These are phyloP conservation scores for Sechiopsis laciniata DNA, from an alignment of 306 rosid species.

Conservation along the genomic window DNA sequence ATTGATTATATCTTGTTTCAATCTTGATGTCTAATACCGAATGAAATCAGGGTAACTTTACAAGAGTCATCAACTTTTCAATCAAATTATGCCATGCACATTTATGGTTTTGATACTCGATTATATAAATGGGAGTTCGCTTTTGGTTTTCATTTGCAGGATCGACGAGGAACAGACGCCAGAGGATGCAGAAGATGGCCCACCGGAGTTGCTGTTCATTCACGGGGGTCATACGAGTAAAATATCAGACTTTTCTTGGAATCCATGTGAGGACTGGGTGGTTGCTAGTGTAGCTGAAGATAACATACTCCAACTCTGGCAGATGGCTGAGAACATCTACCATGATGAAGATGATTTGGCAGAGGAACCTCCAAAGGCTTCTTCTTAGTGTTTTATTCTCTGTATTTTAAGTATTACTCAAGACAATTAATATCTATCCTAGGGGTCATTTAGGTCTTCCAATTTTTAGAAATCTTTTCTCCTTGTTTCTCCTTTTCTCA, in stretches of 20 bases:
- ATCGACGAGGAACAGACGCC: slow-evolving; percentile 96
- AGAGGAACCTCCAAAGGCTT: slow-evolving; percentile 61
- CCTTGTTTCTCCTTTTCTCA: background rate
- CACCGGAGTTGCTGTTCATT: slow-evolving; percentile 89
- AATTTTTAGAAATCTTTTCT: background rate
- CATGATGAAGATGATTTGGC: slow-evolving; percentile 95
- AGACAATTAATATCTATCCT: background rate
- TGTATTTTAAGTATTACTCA: background rate
- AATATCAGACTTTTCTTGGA: slow-evolving; percentile 97
- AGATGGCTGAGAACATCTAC: slow-evolving; percentile 99
- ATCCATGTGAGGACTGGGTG: slow-evolving; percentile 98
- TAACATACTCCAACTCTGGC: slow-evolving; percentile 98
- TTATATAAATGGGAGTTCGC: too few species aligned
- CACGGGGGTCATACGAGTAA: slow-evolving; percentile 99
- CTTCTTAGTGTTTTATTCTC: slow-evolving; percentile 32
- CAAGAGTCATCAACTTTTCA: background rate
- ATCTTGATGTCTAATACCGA: background rate
- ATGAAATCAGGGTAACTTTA: background rate
- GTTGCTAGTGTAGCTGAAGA: slow-evolving; percentile 95
- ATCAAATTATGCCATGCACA: too few species aligned
- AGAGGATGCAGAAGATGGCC: slow-evolving; percentile 95
- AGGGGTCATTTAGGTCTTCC: slow-evolving; percentile 7
- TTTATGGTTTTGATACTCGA: too few species aligned
- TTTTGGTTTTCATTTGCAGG: slow-evolving; percentile 36
- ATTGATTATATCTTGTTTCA: too few species aligned